Evolutionary conservation across 1,139 yeast species (phyloP), one percentile per base, ranked within the genome.

Genomic region (Geotrichum cucujoidarum): DNA sequence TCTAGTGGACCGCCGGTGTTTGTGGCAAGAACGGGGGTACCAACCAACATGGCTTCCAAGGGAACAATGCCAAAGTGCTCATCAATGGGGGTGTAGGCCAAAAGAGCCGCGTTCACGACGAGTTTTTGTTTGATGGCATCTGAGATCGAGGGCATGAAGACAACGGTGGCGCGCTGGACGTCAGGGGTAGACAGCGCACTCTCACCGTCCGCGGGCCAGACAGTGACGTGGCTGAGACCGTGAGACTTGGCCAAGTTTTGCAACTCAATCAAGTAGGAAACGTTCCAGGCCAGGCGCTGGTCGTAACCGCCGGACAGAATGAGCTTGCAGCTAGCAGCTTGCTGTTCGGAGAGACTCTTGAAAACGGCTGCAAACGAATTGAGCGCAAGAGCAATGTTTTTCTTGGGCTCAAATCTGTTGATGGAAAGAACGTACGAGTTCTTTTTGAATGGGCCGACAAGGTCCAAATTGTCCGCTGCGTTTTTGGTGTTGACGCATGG

Each of bases 51-150:
- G 17, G 96, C 89, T 62, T 92, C 98, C 13, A 92, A 75, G 1
- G 99, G 99, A 3, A 94, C 99, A 54, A 92, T 94, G 13, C 99
- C 99, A 63, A 92, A 92, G 67, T 92, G 99, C 64, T 94, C 98
- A 60, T 78, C 77, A 0, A 84, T 75, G 1, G 99, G 98, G 0
- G 99, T 94, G 63, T 92, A 92, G 40, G 89, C 69, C 33, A 94
- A 71, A 48, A 85, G 58, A 47, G 77, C 74, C 1, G 92, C 75
- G 10, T 71, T 65, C 39, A 74, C 65, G 40, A 92, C 70, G 36
- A 92, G 72, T 0, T 80, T 71, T 45, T 81, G 81, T 61, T 89
- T 88, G 48, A 85, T 63, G 1, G 74, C 64, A 1, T 89, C 74
- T 38, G 83, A 75, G 5, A 92, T 78, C 0, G 95, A 86, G 0